phyloP scores from a whole-genome alignment of 768 basidiomycete genomes.

The Glaciozyma antarctica region DNA sequence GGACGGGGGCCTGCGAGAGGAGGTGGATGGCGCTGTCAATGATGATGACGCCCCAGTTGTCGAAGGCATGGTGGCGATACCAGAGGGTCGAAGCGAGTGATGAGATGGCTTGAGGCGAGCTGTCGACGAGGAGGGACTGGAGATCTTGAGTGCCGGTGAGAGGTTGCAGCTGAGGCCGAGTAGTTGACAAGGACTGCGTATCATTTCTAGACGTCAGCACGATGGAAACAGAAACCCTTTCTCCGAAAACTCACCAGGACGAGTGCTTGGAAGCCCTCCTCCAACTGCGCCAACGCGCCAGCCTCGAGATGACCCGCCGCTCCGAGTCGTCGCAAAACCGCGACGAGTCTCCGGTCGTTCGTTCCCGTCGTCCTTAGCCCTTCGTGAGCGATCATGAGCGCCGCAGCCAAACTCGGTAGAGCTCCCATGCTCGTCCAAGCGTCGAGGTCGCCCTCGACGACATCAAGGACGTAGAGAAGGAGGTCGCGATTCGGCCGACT shows the following conservation, averaged over 20 bases:
- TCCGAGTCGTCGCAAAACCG: background rate
- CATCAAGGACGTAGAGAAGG: constrained; percentile 12
- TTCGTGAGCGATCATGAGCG: background rate
- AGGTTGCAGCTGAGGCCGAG: background rate
- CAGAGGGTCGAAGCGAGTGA: constrained; percentile 2
- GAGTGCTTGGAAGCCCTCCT: background rate
- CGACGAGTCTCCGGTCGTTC: constrained; percentile 3
- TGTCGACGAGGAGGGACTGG: constrained; percentile 18
- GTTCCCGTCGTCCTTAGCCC: background rate
- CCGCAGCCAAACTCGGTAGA: background rate
- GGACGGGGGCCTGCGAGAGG: background rate
- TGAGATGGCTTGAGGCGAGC: background rate
- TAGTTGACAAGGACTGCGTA: background rate
- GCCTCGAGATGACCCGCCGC: background rate
- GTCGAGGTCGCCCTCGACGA: constrained; percentile 7
- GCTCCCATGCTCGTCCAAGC: constrained; percentile 13
- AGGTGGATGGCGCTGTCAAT: constrained; percentile 15
- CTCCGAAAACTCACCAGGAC: background rate
- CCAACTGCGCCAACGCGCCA: background rate
- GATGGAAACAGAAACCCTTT: no score
- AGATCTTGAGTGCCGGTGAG: constrained; percentile 14
- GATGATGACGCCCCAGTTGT: background rate
- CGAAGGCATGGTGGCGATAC: constrained; percentile 1
- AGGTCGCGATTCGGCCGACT: background rate
- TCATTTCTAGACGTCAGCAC: background rate